Base-by-base conservation (phyloP, 169 alveolate species). In the Eimeria acervulina region DNA sequence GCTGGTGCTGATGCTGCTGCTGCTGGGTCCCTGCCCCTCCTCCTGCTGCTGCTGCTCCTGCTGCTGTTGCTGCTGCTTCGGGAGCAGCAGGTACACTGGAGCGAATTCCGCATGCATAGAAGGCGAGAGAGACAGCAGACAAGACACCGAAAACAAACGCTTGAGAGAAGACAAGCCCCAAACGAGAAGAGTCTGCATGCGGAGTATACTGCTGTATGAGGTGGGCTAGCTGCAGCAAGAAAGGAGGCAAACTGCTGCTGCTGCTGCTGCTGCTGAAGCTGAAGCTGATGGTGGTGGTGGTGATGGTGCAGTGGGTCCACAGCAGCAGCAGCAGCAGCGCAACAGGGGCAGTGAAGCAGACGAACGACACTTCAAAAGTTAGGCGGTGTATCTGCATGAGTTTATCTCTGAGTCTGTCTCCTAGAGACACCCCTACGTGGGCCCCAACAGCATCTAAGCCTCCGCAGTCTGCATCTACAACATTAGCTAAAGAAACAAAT, bases 381-480 rank as follows among this genome's bases (percentile, higher is more conserved):
- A 72, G 40, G 63, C 96, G 97, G 95, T 95, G 97, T 13, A 83
- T 70, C 19, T 55, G 59, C 44, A 94, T 95, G 33, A 76, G 40
- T 28, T 33, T 90, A 26, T 96, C 97, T 33, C 80, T 31, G 7
- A 68, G 0, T n/a, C 10, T 1, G 3, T n/a, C 80, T 7, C 5
- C 42, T 7, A 68, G 42, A 2, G 80, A n/a, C 38, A 96, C 84
- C 63, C 92, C 93, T 44, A 95, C 81, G 81, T 96, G 96, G 47
- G 76, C 93, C 33, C 96, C 87, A 42, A 97, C 72, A 15, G 97
- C 90, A 70, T 97, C 98, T 12, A 97, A n/a, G 0, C 98, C 98
- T 44, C 97, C 97, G 85, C 96, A 95, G 33, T 95, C 97, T 23
- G 95, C 47, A 84, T 97, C 98, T 19, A 95, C 97, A 0, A 95